These are phyloP conservation scores for Penicillium ochrochloron DNA, from an alignment of 495 filamentous ascomycete species.

Conservation along the genomic window DNA sequence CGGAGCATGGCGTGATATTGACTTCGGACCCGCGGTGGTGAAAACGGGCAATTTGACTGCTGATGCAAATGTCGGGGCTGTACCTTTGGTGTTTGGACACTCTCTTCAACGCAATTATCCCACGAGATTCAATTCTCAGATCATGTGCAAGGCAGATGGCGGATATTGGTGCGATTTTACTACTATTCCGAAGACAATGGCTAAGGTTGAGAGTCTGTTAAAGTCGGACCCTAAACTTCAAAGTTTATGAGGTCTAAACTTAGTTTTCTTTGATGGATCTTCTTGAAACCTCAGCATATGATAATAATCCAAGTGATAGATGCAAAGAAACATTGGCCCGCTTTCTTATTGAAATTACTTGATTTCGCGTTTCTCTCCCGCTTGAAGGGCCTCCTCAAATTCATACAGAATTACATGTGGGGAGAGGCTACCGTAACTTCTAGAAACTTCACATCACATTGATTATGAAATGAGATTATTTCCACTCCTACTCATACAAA, in stretches of 20 bases:
- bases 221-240: not conserved
- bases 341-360: too few relatives aligned
- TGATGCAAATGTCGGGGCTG: not conserved
- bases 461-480: not conserved
- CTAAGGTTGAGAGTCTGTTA: not conserved
- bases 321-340: too few relatives aligned
- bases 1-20: slow-evolving; percentile 10
- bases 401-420: too few relatives aligned
- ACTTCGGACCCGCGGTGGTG: slow-evolving; percentile 7
- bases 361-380: too few relatives aligned
- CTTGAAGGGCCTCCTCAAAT: too few relatives aligned
- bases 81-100: slow-evolving; percentile 5
- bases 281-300: not conserved
- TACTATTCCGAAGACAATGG: not conserved
- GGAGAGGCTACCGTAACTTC: not conserved
- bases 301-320: too few relatives aligned
- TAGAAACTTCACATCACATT: not conserved
- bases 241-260: not conserved
- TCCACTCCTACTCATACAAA: not conserved
- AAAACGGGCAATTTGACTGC: not conserved
- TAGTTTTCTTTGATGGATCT: not conserved
- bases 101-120: not conserved
- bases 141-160: slow-evolving; percentile 7
- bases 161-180: slow-evolving; percentile 13
- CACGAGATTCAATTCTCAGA: slow-evolving; percentile 1